Percentiles rank a stretch among this genome's conserved stretches.
These are phyloP conservation scores for Neurospora tetraspora DNA, from an alignment of 495 filamentous ascomycete species.

Conservation along the genomic window DNA sequence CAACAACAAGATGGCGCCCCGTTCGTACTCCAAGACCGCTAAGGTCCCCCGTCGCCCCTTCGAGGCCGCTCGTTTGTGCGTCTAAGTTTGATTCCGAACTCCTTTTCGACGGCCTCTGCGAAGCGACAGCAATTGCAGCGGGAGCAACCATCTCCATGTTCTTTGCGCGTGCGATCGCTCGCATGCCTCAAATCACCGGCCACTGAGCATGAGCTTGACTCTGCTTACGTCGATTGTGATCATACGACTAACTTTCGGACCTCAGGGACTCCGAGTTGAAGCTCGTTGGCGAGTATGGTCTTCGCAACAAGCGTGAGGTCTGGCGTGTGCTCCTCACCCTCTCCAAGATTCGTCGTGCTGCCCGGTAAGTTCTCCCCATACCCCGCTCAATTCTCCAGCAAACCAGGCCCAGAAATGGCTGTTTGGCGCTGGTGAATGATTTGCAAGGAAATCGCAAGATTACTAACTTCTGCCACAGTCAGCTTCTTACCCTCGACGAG, in stretches of 20 bases:
- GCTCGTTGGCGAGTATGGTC: conserved; percentile 97
- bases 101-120: conserved; percentile 22
- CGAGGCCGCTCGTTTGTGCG: conserved; percentile 96
- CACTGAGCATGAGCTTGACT: conserved; percentile 98
- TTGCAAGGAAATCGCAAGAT: not conserved
- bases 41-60: conserved; percentile 83
- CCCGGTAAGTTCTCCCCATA: conserved; percentile 59
- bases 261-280: conserved; percentile 96
- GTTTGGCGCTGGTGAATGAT: not conserved
- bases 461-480: conserved; percentile 44
- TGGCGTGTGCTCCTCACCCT: conserved; percentile 99
- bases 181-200: conserved; percentile 51
- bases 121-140: conserved; percentile 40
- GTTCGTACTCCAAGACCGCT: conserved; percentile 95
- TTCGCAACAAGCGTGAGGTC: conserved; percentile 99
- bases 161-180: conserved; percentile 2
- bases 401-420: not conserved
- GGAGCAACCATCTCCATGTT: not conserved
- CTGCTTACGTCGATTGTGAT: conserved; percentile 84
- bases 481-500: conserved; percentile 98
- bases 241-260: conserved; percentile 34
- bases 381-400: not conserved
- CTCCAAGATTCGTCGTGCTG: conserved; percentile 99
- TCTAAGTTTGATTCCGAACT: conserved; percentile 16
- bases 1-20: conserved; percentile 41